Base-by-base conservation (phyloP, 306 rosid genomes). In the Cicer arietinum region DNA sequence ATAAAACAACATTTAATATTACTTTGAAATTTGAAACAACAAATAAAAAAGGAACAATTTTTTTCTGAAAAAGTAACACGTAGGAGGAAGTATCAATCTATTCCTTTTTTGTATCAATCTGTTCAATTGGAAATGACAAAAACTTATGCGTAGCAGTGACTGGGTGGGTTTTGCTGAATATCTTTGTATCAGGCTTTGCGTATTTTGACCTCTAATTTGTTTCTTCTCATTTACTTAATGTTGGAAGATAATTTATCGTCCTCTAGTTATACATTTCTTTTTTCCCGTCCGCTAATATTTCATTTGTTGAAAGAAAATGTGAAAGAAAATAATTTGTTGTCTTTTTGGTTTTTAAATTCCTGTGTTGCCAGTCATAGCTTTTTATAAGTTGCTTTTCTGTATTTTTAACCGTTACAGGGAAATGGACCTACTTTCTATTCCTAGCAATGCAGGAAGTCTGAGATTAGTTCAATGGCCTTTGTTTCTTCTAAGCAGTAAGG, bases 401-500 rank as follows among this genome's bases (percentile, higher is more conserved):
- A 79, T 67, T 75, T 79, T 51, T 14, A 10, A 82, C 83, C 48
- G 12, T 83, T 72, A 6, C 87, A 94, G 98, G 93, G 98, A 94
- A 88, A 89, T 81, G 96, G 98, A 91, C 78, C 85, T 94, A 60
- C 97, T 94, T 25, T 86, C 86, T 67, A 86, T 92, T 43, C 98
- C 98, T 74, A 91, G 95, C 92, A 94, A 94, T 84, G 83, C 89
- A 6, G 96, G 97, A 82, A 94, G 92, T 76, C 81, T 94, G 52
- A 73, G 89, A 86, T 84, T 94, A 86, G 98, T 91, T 60, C 98
- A 94, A 70, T 94, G 98, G 98, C 98, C 98, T 79, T 85, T 94
- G 84, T 94, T 94, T 86, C 98, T 94, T 85, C 88, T 94, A 13
- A 91, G 97, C 78, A 91, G 98, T 80, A 94, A 94, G 98, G 98